Percentiles rank a stretch among this genome's conserved stretches.
phyloP scores from a whole-genome alignment of 805 yeast species.

The Ogataea trehaloabstinens region DNA sequence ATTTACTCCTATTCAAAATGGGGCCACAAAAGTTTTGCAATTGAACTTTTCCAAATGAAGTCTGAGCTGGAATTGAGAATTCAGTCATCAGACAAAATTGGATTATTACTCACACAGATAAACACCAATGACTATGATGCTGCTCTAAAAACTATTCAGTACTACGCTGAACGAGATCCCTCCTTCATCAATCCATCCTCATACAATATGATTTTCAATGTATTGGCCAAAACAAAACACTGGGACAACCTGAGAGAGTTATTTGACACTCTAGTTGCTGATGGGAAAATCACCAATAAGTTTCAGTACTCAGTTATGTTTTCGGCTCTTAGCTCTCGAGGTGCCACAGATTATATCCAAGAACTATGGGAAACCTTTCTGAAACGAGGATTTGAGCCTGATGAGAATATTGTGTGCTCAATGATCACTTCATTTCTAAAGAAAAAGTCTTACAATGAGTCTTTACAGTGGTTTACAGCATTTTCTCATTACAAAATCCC shows the following conservation, averaged over 20 bases:
- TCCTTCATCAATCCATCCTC: slow-evolving; percentile 16
- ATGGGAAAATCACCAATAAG: slow-evolving; percentile 49
- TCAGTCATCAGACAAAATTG: slow-evolving; percentile 18
- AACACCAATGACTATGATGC: slow-evolving; percentile 9
- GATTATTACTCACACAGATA: slow-evolving; percentile 17
- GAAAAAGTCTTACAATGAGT: slow-evolving; percentile 36
- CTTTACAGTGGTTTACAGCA: slow-evolving; percentile 35
- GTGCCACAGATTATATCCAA: slow-evolving; percentile 37
- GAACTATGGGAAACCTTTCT: slow-evolving; percentile 43
- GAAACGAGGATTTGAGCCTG: slow-evolving; percentile 47
- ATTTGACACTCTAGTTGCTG: slow-evolving; percentile 55
- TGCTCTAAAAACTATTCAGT: slow-evolving; percentile 11
- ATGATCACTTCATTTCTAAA: slow-evolving; percentile 42
- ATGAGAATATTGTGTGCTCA: slow-evolving; percentile 41
- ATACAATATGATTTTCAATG: slow-evolving; percentile 15
- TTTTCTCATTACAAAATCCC: slow-evolving; percentile 31
- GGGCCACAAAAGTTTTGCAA: slow-evolving; percentile 18
- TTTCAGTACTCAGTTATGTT: slow-evolving; percentile 60
- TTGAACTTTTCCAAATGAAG: slow-evolving; percentile 13
- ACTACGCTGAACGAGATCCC: slow-evolving; percentile 5
- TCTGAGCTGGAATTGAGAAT: slow-evolving; percentile 5
- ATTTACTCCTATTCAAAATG: slow-evolving; percentile 22
- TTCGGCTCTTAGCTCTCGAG: slow-evolving; percentile 58
- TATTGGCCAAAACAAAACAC: slow-evolving; percentile 19
- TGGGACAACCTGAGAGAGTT: slow-evolving; percentile 56